phyloP scores from a whole-genome alignment of 495 filamentous ascomycete species.

The Margaritispora aquatica region DNA sequence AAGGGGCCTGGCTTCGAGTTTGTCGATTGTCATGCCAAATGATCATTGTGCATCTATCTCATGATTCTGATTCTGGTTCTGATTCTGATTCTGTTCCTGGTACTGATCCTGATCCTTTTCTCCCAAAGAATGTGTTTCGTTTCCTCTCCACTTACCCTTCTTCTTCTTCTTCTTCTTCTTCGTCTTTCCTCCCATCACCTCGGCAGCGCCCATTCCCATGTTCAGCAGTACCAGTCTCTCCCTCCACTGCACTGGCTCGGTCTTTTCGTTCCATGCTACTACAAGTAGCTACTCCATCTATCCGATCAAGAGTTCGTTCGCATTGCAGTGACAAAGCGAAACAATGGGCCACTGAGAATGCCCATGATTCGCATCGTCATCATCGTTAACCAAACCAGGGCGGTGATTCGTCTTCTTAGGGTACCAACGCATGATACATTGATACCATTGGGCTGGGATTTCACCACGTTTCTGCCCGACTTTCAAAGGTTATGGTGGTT shows the following conservation, averaged over 20 bases:
- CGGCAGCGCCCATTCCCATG: no score
- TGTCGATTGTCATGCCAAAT: background rate
- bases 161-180: no score
- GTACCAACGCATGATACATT: background rate
- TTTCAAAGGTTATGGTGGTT: no score
- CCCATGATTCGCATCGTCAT: background rate
- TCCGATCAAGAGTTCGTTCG: background rate
- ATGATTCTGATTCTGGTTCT: background rate
- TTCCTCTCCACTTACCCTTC: no score
- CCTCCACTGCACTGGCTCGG: background rate
- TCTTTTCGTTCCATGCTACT: background rate
- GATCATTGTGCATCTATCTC: background rate
- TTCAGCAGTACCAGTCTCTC: no score
- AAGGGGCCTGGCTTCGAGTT: no score
- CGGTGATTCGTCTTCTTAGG: background rate
- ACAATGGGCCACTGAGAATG: background rate
- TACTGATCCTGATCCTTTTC: background rate
- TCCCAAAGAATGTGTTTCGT: no score
- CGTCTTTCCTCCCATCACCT: no score
- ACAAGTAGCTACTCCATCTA: background rate
- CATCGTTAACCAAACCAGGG: background rate
- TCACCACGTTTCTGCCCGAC: background rate
- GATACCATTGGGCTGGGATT: background rate
- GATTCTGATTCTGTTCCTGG: background rate
- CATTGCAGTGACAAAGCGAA: no score